Percentiles rank a stretch among this genome's conserved stretches.
Conservation (phyloP, 2,329 filamentous ascomycete genomes). For the Penicillium sp. region DNA sequence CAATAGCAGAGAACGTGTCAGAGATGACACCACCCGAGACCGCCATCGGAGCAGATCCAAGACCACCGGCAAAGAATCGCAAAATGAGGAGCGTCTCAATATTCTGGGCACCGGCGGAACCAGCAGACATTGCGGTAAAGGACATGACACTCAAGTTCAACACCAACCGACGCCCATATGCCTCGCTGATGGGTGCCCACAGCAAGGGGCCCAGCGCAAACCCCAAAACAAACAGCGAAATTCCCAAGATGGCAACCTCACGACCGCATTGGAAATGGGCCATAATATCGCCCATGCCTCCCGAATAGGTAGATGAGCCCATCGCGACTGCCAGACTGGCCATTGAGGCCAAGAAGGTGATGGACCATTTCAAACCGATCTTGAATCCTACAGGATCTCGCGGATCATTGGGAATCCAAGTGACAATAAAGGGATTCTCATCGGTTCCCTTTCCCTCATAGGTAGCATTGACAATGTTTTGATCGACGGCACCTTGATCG, state of each 20-base stretch:
- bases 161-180: slow-evolving; percentile 31
- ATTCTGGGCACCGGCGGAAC: slow-evolving; percentile 42
- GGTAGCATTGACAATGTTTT: neutral
- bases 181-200: slow-evolving; percentile 33
- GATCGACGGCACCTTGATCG: neutral
- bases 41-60: slow-evolving; percentile 54
- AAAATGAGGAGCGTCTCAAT: slow-evolving; percentile 55
- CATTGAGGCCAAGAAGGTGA: neutral
- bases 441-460: neutral
- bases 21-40: slow-evolving; percentile 54
- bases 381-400: neutral
- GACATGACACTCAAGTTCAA: slow-evolving; percentile 39
- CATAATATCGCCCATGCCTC: too few relatives aligned
- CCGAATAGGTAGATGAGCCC: neutral
- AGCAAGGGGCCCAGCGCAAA: slow-evolving; percentile 45
- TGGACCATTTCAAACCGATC: neutral
- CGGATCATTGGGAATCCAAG: neutral
- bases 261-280: too few relatives aligned
- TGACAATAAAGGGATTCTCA: neutral
- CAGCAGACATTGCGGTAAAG: slow-evolving; percentile 54
- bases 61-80: slow-evolving; percentile 56
- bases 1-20: slow-evolving; percentile 48
- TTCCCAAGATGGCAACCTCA: slow-evolving; percentile 39
- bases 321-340: neutral
- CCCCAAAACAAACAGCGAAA: slow-evolving; percentile 44